Evolutionary conservation across 352 stramenopile species (phyloP).

Genomic region (Phytopythium litorale): DNA sequence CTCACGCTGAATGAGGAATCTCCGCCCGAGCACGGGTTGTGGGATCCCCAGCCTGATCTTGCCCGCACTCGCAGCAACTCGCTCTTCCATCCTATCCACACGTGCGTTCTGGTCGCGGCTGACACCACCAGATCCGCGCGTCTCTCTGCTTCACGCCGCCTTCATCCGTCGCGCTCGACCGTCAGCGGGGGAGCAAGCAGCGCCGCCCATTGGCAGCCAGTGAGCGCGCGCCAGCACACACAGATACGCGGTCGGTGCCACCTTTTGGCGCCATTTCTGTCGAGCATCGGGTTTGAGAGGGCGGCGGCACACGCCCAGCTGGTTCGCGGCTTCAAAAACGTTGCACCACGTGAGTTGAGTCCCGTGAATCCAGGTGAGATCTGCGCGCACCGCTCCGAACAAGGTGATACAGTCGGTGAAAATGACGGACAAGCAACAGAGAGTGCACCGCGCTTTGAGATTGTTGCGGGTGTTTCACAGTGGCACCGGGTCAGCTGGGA

Average conservation of each 20-base stretch:
- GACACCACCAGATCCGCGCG: not conserved
- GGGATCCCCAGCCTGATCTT: too few relatives aligned
- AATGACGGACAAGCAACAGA: not conserved
- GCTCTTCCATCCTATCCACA: not conserved
- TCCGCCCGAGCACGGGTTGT: too few relatives aligned
- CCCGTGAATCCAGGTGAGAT: not conserved
- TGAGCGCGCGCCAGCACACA: not conserved
- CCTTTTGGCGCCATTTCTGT: not conserved
- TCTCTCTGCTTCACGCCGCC: not conserved
- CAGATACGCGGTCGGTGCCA: not conserved
- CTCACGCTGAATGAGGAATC: too few relatives aligned
- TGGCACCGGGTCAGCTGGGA: not conserved
- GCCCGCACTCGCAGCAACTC: too few relatives aligned
- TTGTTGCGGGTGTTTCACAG: not conserved
- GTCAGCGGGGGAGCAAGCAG: not conserved
- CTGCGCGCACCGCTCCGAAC: not conserved
- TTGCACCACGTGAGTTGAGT: not conserved
- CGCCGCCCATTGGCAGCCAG: not conserved
- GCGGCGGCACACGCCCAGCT: not conserved
- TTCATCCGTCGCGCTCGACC: not conserved
- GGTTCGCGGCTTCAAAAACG: not conserved
- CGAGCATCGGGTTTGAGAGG: not conserved
- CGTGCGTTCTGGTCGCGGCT: not conserved
- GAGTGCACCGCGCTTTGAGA: not conserved
- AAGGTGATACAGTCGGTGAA: not conserved